Conservation (phyloP, 2,329 filamentous ascomycete genomes). For the Scedosporium apiospermum region DNA sequence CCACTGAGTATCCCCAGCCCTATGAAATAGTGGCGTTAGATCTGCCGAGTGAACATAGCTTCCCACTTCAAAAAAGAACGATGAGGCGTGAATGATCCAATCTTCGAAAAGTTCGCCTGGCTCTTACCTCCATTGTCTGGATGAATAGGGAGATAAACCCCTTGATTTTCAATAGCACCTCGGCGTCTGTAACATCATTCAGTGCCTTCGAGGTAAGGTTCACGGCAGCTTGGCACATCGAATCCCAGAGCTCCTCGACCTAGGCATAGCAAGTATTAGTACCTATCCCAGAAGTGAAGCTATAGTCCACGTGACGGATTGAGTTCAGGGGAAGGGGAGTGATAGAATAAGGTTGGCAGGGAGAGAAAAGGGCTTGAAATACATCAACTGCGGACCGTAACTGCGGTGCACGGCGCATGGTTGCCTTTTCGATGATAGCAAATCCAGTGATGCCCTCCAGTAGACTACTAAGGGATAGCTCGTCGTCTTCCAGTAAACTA, state of each 20-base stretch:
- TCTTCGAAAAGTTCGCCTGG: not conserved
- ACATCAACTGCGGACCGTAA: slow-evolving; percentile 77
- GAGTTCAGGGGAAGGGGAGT: not conserved
- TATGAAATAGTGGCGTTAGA: slow-evolving; percentile 21
- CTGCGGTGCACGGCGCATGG: slow-evolving; percentile 77
- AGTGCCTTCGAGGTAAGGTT: slow-evolving; percentile 72
- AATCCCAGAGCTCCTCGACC: slow-evolving; percentile 98
- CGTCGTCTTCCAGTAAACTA: slow-evolving; percentile 71
- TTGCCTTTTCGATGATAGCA: slow-evolving; percentile 90
- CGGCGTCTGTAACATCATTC: slow-evolving; percentile 73
- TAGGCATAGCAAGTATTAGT: slow-evolving; percentile 21
- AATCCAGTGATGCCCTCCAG: slow-evolving; percentile 93
- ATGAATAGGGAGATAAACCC: slow-evolving; percentile 89
- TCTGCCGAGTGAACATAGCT: not conserved
- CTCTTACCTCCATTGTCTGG: slow-evolving; percentile 84
- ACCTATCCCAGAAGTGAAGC: too few relatives aligned
- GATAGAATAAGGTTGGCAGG: not conserved
- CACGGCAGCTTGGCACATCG: slow-evolving; percentile 86
- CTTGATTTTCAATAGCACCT: slow-evolving; percentile 89
- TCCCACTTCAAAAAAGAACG: too few relatives aligned
- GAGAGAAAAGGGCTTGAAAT: slow-evolving; percentile 18
- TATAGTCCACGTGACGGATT: not conserved
- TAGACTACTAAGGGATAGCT: slow-evolving; percentile 76
- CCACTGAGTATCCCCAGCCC: slow-evolving; percentile 85
- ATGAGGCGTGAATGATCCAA: not conserved